Evolutionary conservation across 768 basidiomycete species (phyloP), one percentile per base, ranked within the genome.

Genomic region (Phylloporus rhodoxanthus): DNA sequence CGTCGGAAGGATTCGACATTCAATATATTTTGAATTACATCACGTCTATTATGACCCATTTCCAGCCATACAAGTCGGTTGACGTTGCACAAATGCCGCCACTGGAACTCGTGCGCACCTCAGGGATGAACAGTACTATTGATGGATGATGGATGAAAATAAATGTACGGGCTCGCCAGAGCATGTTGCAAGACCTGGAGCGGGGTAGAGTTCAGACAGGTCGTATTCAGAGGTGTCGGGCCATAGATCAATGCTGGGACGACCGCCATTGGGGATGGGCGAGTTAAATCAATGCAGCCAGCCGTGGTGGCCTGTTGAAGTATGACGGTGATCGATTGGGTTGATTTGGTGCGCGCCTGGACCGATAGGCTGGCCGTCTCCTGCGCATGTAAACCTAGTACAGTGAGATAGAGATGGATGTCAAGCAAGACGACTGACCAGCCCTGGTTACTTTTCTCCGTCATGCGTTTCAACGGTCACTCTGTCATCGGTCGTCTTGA

Each of bases 271-370:
- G 2, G 81, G 74, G 10, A 90, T 71, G 1, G 85, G 85, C n/a
- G 71, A 58, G 53, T 80, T 74, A 63, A 87, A 81, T 89, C 90
- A 91, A 59, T 91, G 89, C 17, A 89, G 71, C 90, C 90, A 91
- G 25, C 89, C 89, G 56, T 89, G 86, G 58, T 90, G 89, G 2
- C 79, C 81, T 64, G 40, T 21, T 76, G 4, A 8, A 42, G 15
- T 8, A 20, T 13, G 34, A 7, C n/a, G 15, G 9, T 15, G 11
- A 15, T 21, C 8, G 40, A 17, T 3, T 5, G 7, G 17, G n/a
- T 25, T 17, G 45, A 14, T 38, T 32, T 66, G 17, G 36, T 48
- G 2, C 55, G 36, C 37, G 78, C 82, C 81, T 63, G 80, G 81
- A 47, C 73, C 76, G 25, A 90, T 72, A 10, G 84, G 82, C 41